Evolutionary conservation across 768 basidiomycete genomes (phyloP), one percentile per base, ranked within the genome.

Genomic region (Russula sp.): DNA sequence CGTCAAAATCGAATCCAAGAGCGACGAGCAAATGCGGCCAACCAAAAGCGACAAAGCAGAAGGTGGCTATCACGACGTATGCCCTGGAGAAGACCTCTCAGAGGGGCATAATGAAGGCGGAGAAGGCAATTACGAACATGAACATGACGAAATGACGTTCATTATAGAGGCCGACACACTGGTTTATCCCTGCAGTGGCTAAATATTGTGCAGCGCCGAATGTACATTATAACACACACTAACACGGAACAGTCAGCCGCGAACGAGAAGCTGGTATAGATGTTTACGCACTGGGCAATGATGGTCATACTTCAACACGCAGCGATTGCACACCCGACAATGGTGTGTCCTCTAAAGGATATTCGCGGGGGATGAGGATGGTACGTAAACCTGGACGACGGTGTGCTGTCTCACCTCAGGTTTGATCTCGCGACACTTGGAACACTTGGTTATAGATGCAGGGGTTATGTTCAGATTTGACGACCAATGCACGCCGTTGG

Each of bases 71-170:
- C 22, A 89, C 84, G 44, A 98, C 85, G 74, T 96, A 97, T 34
- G 80, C 78, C 84, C 93, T 95, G 57, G 7, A 57, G 42, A 20
- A 45, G 45, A 51, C 10, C 47, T 3, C 18, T 42, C 45, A 39
- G 56, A 32, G 1, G 42, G 49, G 60, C 1, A 34, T 1, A 22
- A 45, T 13, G 4, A 55, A 8, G 11, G 47, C 39, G 32, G 49
- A 35, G 55, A 55, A 57, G 42, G 57, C 53, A 18, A 45, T 39
- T 7, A 75, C 87, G 59, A 66, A 91, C 92, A 98, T 88, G 81
- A 98, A 99, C 52, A 98, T 77, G 44, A 96, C 82, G 69, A 99
- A 99, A 75, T 98, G 94, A 0, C 96, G 86, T 71, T 98, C 95
- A 69, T 98, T 99, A 72, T 96, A 80, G 7, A 98, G 73, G 11